Evolutionary conservation across 352 stramenopile species (phyloP).

Genomic region (Blastocystis sp.): DNA sequence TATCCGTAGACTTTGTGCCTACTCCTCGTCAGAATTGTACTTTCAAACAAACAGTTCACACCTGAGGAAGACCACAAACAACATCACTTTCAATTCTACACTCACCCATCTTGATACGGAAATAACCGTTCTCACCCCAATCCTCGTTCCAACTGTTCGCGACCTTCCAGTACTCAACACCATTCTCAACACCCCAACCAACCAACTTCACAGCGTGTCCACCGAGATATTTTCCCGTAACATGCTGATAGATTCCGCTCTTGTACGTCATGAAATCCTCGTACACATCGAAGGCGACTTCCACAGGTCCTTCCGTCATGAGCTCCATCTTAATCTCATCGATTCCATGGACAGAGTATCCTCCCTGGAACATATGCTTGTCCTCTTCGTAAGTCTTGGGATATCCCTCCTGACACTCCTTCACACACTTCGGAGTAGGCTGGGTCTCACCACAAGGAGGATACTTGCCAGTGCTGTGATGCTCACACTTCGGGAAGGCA

Average conservation of each 20-base stretch:
- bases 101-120: slow-evolving; percentile 63
- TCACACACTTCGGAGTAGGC: slow-evolving; percentile 59
- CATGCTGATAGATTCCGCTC: background rate
- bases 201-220: slow-evolving; percentile 62
- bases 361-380: slow-evolving; percentile 60
- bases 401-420: slow-evolving; percentile 60
- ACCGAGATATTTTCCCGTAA: slow-evolving; percentile 50
- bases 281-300: slow-evolving; percentile 62
- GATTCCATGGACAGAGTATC: slow-evolving; percentile 36
- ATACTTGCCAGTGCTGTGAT: slow-evolving; percentile 58
- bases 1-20: too few species aligned
- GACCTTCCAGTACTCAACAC: slow-evolving; percentile 60
- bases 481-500: slow-evolving; percentile 61
- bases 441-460: slow-evolving; percentile 58
- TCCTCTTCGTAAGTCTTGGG: slow-evolving; percentile 59
- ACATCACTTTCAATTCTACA: slow-evolving; percentile 58
- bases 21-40: too few species aligned
- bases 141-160: slow-evolving; percentile 61
- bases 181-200: slow-evolving; percentile 61
- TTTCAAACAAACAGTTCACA: background rate
- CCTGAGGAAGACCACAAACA: slow-evolving; percentile 26
- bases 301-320: slow-evolving; percentile 61
- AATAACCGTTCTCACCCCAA: slow-evolving; percentile 64
- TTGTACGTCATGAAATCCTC: slow-evolving; percentile 63
- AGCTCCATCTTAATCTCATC: slow-evolving; percentile 62